Evolutionary conservation across 495 filamentous ascomycete species (phyloP), one percentile per base, ranked within the genome.

Genomic region (Penicillium parvum): DNA sequence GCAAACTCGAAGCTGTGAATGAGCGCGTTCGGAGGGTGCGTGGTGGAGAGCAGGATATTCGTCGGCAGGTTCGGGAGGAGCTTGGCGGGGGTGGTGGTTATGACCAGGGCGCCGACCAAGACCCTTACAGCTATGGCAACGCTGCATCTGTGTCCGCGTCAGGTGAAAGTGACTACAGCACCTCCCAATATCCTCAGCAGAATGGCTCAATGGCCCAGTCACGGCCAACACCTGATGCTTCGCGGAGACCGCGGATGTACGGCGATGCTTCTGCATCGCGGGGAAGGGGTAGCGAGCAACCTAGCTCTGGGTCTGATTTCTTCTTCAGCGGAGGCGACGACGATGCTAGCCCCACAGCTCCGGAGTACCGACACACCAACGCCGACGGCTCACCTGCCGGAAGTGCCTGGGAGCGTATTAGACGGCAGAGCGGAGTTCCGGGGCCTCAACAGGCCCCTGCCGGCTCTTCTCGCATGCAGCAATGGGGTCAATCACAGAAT

Each of bases 361-460:
- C 56, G 3, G 69, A 69, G 26, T 64, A 69, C 43, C 47, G 61
- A 7, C 32, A 40, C 19, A 49, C 39, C 19, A 53, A 48, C 17
- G 38, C 39, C n/a, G 30, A 54, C 21, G 49, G 43, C 5, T 36
- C 40, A 12, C 7, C 49, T 14, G 4, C 29, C 19, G 60, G 63
- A 14, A 63, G 63, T 53, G 60, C 58, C n/a, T 73, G 69, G 69
- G 69, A 67, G 2, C 64, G 63, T n/a, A 53, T 73, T 15, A 44
- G 69, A 40, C 61, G 49, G 20, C 58, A 69, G 28, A 65, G 52
- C 37, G 18, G 26, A 0, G 25, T 32, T n/a, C 38, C 20, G 18
- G 30, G 32, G 3, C 20, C 50, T 7, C 54, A 43, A 18, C 27
- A 35, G 9, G 18, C 45, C n/a, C 11, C 38, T 25, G 39, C 46